A percentile compares a stretch with the other conserved stretches of the same genome.
Conservation (phyloP, 108 stramenopile species). For the Nitzschia sp. region DNA sequence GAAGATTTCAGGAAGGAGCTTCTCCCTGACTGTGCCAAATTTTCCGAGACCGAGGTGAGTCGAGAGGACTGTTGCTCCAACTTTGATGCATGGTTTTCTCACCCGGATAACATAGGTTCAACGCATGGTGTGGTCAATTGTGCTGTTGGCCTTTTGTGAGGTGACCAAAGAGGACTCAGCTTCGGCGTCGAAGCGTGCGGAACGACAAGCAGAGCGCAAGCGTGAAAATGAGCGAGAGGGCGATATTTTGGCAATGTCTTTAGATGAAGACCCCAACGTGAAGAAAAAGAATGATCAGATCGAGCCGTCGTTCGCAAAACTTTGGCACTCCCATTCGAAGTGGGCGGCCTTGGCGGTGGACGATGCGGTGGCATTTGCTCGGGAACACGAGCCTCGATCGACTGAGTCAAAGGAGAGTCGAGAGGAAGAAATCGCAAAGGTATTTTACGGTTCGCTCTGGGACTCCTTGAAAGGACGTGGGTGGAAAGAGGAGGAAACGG, state of each 20-base stretch:
- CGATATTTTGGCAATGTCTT: conserved; percentile 22
- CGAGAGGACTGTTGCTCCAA: not conserved
- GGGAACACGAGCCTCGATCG: conserved; percentile 33
- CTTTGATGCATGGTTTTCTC: not conserved
- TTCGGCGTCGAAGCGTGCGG: conserved; percentile 35
- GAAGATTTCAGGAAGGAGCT: conserved; percentile 38
- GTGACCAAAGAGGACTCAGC: conserved; percentile 55
- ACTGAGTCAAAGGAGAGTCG: not conserved
- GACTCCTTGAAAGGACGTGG: conserved; percentile 64
- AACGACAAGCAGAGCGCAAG: conserved; percentile 40
- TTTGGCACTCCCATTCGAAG: conserved; percentile 25
- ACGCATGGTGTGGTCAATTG: conserved; percentile 77
- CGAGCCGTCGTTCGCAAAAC: conserved; percentile 27
- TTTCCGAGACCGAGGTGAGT: conserved; percentile 25
- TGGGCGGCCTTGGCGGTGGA: conserved; percentile 49
- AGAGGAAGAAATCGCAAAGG: conserved; percentile 4
- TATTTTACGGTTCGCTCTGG: conserved; percentile 61
- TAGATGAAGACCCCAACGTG: conserved; percentile 3
- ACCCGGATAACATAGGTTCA: conserved; percentile 37
- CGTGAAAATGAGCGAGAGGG: conserved; percentile 31
- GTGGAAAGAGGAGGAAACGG: conserved; percentile 61
- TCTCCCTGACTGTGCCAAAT: conserved; percentile 4
- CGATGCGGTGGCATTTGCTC: conserved; percentile 55
- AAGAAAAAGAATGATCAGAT: not conserved
- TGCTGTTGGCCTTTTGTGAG: conserved; percentile 61